Base-by-base conservation (phyloP, 805 yeast species). In the Candida silvicultrix region DNA sequence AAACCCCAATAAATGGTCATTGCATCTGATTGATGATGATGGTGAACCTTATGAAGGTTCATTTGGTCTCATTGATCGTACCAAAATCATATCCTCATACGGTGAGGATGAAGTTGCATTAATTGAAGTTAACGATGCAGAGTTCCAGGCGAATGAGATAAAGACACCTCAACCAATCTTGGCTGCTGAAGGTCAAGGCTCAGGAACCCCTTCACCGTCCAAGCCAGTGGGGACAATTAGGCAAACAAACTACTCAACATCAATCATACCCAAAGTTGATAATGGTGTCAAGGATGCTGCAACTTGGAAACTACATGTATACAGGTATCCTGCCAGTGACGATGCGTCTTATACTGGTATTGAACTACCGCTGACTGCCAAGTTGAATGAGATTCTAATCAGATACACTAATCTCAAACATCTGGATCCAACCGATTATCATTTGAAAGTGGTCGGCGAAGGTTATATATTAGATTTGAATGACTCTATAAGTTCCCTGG, bases 11-110 rank as follows among this genome's bases (percentile, higher is more conserved):
- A 63, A 65, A 48, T 89, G 95, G 94, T 73, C 83, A 45, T 58
- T 92, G 31, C 85, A 85, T 47, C 71, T 92, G 20, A 89, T 85
- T 1, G 99, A 94, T 61, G 98, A 92, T 43, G 97, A 90, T 60
- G 92, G 92, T 8, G 97, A 95, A 43, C 83, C 86, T 35, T 89
- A 88, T 45, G 99, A 95, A 54, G 83, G 78, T 32, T 87, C 89
- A 44, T 90, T 94, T 68, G 98, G 98, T 2, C 79, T 90, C 1
- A 68, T 94, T 45, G 92, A 85, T 40, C 69, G 97, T 51, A 73
- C 77, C 0, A 70, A 90, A 44, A 56, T 69, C 4, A 69, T 94
- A 23, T 69, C 80, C 2, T 79, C 92, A 0, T 87, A 89, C 61
- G 86, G 89, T 21, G 83, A 81, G 45, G 87, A 82, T 52, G 97